A percentile compares a stretch with the other conserved stretches of the same genome.
phyloP scores from a whole-genome alignment of 768 basidiomycete genomes.

The Asterophora lycoperdoides region DNA sequence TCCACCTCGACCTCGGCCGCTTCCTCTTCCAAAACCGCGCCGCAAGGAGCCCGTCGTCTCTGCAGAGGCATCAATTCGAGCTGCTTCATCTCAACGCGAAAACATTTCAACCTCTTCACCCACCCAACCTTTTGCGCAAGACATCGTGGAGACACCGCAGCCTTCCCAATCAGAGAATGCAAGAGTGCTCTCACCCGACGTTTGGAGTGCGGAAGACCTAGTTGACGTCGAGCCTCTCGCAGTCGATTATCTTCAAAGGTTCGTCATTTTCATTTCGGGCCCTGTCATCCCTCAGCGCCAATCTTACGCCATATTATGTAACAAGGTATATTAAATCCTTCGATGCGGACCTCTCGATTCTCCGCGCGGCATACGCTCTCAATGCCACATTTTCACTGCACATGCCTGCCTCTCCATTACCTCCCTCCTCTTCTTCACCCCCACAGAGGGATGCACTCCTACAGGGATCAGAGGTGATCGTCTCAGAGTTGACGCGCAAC shows the following conservation, averaged over 20 bases:
- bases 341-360: constrained; percentile 21
- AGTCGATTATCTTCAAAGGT: constrained; percentile 14
- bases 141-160: too few species aligned
- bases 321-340: constrained; percentile 23
- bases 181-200: background rate
- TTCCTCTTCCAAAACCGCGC: constrained; percentile 3
- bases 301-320: constrained; percentile 1
- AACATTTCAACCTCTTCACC: too few species aligned
- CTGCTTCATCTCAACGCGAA: background rate
- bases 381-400: constrained; percentile 25
- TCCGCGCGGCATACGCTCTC: constrained; percentile 24
- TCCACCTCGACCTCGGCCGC: background rate
- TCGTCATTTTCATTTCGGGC: background rate
- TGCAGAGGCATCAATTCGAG: background rate
- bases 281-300: background rate
- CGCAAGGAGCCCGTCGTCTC: background rate
- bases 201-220: constrained; percentile 6
- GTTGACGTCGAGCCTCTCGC: constrained; percentile 12
- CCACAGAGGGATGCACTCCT: background rate
- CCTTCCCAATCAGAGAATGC: too few species aligned
- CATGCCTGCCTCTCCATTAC: constrained; percentile 5
- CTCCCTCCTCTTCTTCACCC: constrained; percentile 7
- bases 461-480: constrained; percentile 16
- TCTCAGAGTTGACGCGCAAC: constrained; percentile 1
- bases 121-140: too few species aligned